These are phyloP conservation scores for Curvularia spicifera DNA, from an alignment of 2,329 filamentous ascomycete species.

Conservation along the genomic window DNA sequence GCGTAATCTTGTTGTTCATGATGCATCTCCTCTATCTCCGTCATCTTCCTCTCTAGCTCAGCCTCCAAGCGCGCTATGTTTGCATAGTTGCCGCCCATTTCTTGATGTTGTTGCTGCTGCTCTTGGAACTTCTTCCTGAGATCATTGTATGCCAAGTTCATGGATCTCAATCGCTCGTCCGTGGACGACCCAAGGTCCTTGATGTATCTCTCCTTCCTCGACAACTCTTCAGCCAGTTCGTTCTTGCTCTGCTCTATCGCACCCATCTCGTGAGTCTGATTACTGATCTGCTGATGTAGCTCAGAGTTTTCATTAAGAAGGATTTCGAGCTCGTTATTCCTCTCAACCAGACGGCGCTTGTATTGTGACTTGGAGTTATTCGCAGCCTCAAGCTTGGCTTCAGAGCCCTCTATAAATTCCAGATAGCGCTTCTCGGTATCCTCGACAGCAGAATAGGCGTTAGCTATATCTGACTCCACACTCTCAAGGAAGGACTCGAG, in stretches of 20 bases:
- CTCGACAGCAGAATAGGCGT: slow-evolving; percentile 39
- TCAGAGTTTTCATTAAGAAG: slow-evolving; percentile 38
- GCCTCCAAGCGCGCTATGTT: slow-evolving; percentile 19
- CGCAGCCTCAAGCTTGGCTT: slow-evolving; percentile 39
- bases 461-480: slow-evolving; percentile 40
- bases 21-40: slow-evolving; percentile 37
- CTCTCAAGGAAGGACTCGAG: slow-evolving; percentile 44
- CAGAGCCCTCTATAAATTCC: slow-evolving; percentile 36
- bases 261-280: slow-evolving; percentile 35
- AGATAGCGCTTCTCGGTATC: slow-evolving; percentile 40
- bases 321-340: slow-evolving; percentile 38
- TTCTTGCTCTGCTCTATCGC: slow-evolving; percentile 31
- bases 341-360: slow-evolving; percentile 37
- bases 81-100: slow-evolving; percentile 15
- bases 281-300: slow-evolving; percentile 35
- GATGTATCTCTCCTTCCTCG: slow-evolving; percentile 37
- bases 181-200: slow-evolving; percentile 32
- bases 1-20: slow-evolving; percentile 34
- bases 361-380: slow-evolving; percentile 40
- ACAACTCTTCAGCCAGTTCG: slow-evolving; percentile 32
- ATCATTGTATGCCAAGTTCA: slow-evolving; percentile 32
- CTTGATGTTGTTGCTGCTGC: slow-evolving; percentile 22
- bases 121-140: slow-evolving; percentile 28
- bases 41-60: slow-evolving; percentile 36
- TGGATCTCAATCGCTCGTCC: slow-evolving; percentile 30